A percentile compares a stretch with the other conserved stretches of the same genome.
Conservation (phyloP, 2,329 filamentous ascomycete species). For the Curvularia spicifera region DNA sequence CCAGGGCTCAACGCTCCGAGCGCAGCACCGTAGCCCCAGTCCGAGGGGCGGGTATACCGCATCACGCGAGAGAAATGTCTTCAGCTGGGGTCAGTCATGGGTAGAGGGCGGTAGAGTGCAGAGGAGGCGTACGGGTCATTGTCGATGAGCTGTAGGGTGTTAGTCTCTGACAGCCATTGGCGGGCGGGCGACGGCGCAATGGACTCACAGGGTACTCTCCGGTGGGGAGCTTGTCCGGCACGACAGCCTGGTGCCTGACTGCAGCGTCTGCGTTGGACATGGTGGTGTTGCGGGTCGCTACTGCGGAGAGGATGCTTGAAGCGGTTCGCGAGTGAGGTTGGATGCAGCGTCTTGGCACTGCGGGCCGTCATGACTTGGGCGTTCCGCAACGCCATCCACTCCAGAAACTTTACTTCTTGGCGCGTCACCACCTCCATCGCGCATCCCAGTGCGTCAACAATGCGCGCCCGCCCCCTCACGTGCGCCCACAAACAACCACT, state of each 20-base stretch:
- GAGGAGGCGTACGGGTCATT: conserved; percentile 83
- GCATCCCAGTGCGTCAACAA: conserved; percentile 34
- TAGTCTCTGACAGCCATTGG: conserved; percentile 37
- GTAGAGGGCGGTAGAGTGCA: conserved; percentile 12
- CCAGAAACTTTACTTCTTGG: conserved; percentile 40
- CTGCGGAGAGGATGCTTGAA: conserved; percentile 19
- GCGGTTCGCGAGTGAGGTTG: conserved; percentile 18
- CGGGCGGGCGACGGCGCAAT: conserved; percentile 16
- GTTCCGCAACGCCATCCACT: conserved; percentile 22
- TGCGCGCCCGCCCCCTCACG: conserved; percentile 30
- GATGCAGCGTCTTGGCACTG: conserved; percentile 2
- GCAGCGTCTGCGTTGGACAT: conserved; percentile 38
- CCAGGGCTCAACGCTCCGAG: conserved; percentile 75
- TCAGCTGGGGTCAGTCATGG: conserved; percentile 31
- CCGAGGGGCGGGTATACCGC: conserved; percentile 81
- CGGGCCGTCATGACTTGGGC: conserved; percentile 6
- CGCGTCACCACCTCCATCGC: conserved; percentile 28
- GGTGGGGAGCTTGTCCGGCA: conserved; percentile 78
- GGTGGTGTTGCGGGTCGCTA: conserved; percentile 30
- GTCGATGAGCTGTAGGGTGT: conserved; percentile 82
- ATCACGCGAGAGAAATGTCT: conserved; percentile 93
- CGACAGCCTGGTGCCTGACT: conserved; percentile 54
- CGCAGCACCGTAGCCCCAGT: conserved; percentile 75
- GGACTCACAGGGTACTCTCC: conserved; percentile 84
- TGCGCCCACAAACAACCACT: conserved; percentile 17